phyloP scores from a whole-genome alignment of 495 filamentous ascomycete species.

The Aspergillus hancockii region DNA sequence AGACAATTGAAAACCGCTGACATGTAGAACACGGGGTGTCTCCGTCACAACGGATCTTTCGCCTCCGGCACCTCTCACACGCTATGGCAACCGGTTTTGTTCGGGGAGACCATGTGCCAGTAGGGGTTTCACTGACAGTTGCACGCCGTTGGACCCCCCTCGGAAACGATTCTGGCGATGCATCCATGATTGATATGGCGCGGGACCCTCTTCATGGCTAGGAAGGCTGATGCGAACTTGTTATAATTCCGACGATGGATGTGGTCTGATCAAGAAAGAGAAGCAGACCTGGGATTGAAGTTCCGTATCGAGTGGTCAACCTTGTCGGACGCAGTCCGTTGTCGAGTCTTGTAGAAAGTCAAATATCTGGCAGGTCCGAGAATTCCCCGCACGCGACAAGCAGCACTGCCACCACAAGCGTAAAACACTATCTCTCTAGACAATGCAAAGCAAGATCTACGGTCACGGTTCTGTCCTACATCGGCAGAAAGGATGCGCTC shows the following conservation, averaged over 20 bases:
- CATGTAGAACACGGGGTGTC: conserved; percentile 23
- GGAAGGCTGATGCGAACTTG: neutral
- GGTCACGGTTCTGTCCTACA: no score
- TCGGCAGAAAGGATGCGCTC: no score
- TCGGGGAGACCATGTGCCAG: conserved; percentile 6
- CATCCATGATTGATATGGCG: conserved; percentile 13
- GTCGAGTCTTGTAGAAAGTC: no score
- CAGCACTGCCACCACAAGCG: no score
- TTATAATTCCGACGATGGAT: neutral
- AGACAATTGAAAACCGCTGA: conserved; percentile 17
- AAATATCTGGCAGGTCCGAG: no score
- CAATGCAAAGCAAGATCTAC: no score
- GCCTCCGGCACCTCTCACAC: conserved; percentile 21
- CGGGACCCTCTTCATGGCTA: conserved; percentile 13
- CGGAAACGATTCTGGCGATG: conserved; percentile 10
- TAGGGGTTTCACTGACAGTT: conserved; percentile 3
- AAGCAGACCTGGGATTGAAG: neutral
- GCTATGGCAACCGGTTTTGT: conserved; percentile 14
- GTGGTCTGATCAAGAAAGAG: neutral
- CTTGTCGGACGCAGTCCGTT: no score
- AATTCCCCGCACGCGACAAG: no score
- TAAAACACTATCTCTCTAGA: no score
- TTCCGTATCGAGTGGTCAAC: neutral
- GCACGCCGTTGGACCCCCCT: conserved; percentile 3
- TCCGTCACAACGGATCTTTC: conserved; percentile 25